Evolutionary conservation across 352 stramenopile species (phyloP), one percentile per base, ranked within the genome.

Genomic region (Nothophytophthora sp.): DNA sequence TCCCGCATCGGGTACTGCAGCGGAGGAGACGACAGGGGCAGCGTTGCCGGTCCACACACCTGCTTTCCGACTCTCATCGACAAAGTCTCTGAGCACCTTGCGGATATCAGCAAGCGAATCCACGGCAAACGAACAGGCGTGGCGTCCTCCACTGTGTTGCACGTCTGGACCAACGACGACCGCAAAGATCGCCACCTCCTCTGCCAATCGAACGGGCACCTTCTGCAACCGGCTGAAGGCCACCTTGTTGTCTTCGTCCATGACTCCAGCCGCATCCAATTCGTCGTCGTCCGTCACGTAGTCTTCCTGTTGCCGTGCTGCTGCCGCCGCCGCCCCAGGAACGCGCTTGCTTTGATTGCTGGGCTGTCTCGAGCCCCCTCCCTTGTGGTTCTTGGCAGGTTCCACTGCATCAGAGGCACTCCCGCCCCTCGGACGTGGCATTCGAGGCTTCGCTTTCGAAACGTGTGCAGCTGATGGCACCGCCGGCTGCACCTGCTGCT

Each of bases 211-310:
- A 27, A 91, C 71, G 4, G 80, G 80, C 24, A 91, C 76, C 27
- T 89, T 89, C 30, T 91, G 80, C 38, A 91, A 66, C 2, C 73
- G 80, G 38, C 75, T 91, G 36, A 91, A 91, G 5, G 73, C 68
- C 16, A 91, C 80, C 47, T 88, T 89, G 56, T 91, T 89, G 51
- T 91, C 80, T 42, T 86, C 77, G 24, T 91, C 75, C n/a, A 88
- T 48, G 10, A 27, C 52, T 22, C 69, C 51, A 12, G 63, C 52
- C 4, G 55, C 52, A 16, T 81, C 63, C n/a, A 76, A 34, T 4
- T 89, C 76, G 12, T 81, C 69, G n/a, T 86, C 77, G 7, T 78
- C 62, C 1, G 57, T 71, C 4, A 52, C 60, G 30, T 71, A 64
- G n/a, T 60, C 62, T 48, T 71, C 62, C 33, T 74, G 47, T 37